These are phyloP conservation scores for Phaffia tasmanica DNA, from an alignment of 768 basidiomycete genomes.

Conservation along the genomic window DNA sequence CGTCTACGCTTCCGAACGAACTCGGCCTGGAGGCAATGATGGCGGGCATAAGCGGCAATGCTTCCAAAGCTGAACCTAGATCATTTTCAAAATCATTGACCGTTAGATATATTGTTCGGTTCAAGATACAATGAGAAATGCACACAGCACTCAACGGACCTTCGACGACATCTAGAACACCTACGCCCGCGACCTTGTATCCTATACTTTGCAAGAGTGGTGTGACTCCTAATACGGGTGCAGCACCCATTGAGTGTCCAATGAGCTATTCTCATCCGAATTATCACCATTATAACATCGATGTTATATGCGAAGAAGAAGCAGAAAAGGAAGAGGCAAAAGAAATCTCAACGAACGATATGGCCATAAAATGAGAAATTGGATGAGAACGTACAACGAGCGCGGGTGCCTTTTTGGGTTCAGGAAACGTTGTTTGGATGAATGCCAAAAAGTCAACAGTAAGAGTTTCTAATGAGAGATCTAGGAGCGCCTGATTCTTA, in stretches of 20 bases:
- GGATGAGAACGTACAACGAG: conserved; percentile 52
- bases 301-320: conserved; percentile 3
- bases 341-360: too few species aligned
- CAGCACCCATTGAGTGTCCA: conserved; percentile 95
- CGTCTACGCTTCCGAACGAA: conserved; percentile 69
- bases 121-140: background rate
- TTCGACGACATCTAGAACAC: conserved; percentile 80
- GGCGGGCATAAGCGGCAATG: conserved; percentile 81
- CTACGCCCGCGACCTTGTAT: conserved; percentile 64
- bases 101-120: background rate
- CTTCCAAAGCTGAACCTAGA: conserved; percentile 80
- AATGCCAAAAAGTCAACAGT: conserved; percentile 63
- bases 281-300: too few species aligned
- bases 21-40: conserved; percentile 75
- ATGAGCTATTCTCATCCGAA: conserved; percentile 48
- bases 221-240: conserved; percentile 64
- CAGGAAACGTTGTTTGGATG: conserved; percentile 57
- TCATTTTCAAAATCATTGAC: too few species aligned
- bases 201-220: conserved; percentile 55
- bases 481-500: conserved; percentile 38
- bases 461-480: conserved; percentile 63
- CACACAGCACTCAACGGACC: conserved; percentile 42
- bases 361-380: background rate
- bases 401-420: conserved; percentile 53
- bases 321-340: background rate